Evolutionary conservation across 2,329 filamentous ascomycete genomes (phyloP).

Genomic region (Capronia americana): DNA sequence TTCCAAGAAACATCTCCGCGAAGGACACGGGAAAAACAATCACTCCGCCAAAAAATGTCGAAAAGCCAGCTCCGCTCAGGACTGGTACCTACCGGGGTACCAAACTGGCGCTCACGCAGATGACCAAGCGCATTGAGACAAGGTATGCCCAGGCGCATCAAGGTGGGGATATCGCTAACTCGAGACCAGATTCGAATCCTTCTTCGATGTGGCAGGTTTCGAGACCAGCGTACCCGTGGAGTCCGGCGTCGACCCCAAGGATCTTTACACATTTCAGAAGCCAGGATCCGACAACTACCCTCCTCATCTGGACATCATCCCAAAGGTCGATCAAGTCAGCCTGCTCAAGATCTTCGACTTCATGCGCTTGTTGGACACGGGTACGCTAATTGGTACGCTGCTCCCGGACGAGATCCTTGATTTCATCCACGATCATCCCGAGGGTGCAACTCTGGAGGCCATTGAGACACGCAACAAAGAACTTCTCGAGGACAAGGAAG

Average conservation of each 20-base stretch:
- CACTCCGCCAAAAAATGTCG: constrained; percentile 15
- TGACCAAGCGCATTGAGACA: constrained; percentile 19
- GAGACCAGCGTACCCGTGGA: constrained; percentile 20
- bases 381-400: constrained; percentile 16
- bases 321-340: constrained; percentile 26
- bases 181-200: constrained; percentile 20
- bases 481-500: constrained; percentile 46
- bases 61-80: constrained; percentile 17
- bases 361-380: constrained; percentile 26
- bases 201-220: constrained; percentile 22
- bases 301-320: constrained; percentile 32
- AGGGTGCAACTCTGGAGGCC: constrained; percentile 28
- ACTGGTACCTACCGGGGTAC: constrained; percentile 35
- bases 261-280: constrained; percentile 26
- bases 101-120: constrained; percentile 29
- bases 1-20: constrained; percentile 13
- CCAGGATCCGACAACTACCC: constrained; percentile 30
- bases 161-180: neutral
- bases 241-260: constrained; percentile 14
- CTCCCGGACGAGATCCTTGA: constrained; percentile 23
- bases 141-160: constrained; percentile 2
- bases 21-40: constrained; percentile 2
- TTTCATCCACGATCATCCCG: constrained; percentile 21
- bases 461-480: constrained; percentile 46
- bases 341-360: constrained; percentile 22